Evolutionary conservation across 1,284 basidiomycete species (phyloP), one percentile per base, ranked within the genome.

Genomic region (Cutaneotrichosporon sp.): DNA sequence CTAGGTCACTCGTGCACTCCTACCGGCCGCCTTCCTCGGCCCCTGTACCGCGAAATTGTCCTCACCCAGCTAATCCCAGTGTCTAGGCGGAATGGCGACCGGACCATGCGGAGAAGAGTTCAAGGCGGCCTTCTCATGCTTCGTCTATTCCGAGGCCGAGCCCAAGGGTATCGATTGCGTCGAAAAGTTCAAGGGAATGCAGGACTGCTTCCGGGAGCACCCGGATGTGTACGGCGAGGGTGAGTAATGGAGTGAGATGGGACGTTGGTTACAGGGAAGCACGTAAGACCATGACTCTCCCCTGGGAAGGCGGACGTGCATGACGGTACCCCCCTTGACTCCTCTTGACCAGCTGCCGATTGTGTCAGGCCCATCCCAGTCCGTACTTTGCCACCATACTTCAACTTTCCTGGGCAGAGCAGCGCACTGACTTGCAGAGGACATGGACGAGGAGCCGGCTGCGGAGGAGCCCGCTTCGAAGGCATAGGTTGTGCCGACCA

Each of bases 161-260:
- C 94, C 94, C 2, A 98, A 99, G 78, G 94, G 94, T 9, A 88
- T 97, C 53, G 88, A 98, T 65, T 99, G 94, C 64, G 88, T 99
- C 19, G 96, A 97, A 64, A 91, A 89, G 78, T 99, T 99, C 81
- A 88, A 92, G 78, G 83, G 78, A 17, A 99, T 98, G 94, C 94
- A 99, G 76, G 86, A 88, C 61, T 99, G 94, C 80, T 98, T 99
- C 81, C 83, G 91, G 65, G 84, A 84, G 63, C 90, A 98, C 75
- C 96, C 94, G 0, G 94, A 97, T 31, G 80, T 91, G 31, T 98
- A 98, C 73, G 90, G 86, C 25, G 89, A 92, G 66, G 93, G 91
- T 91, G 68, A 68, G 77, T 70, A 8, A 14, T 6, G 16, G 16
- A 32, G 20, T 17, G 31, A 10, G 26, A 9, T 19, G 41, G 38